Evolutionary conservation across 2,329 filamentous ascomycete genomes (phyloP), one percentile per base, ranked within the genome.

Genomic region (Canariomyces notabilis): DNA sequence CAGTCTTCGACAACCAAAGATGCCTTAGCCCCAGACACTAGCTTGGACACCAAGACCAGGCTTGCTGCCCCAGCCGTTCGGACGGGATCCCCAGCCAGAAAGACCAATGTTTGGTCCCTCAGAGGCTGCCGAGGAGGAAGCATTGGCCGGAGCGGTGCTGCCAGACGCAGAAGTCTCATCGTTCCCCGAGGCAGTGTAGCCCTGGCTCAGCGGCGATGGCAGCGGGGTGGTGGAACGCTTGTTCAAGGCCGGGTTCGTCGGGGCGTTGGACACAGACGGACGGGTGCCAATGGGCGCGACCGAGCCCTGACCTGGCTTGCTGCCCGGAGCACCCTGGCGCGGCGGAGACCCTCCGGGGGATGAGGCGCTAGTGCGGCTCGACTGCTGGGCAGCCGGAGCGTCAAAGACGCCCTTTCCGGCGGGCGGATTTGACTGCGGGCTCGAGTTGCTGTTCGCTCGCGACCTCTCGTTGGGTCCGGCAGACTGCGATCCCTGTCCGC

Each of bases 201-300:
- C 83, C 53, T 83, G 84, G 64, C 84, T 84, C 42, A 93, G 74
- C 11, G 90, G 89, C n/a, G 89, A 94, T n/a, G 89, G 83, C 22
- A 95, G 76, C 44, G 91, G 90, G 2, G 90, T 95, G 6, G 88
- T 95, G 0, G 90, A 88, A 49, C 88, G 87, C 65, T 93, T 93
- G 67, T 77, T 85, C 56, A 87, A 65, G 8, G 76, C 73, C 26
- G 78, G 75, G 59, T 82, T 83, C 23, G 73, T 63, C 19, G 72
- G 71, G 50, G 78, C 75, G 33, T 70, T 64, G 7, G 67, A 67
- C 21, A 62, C 65, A 32, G 79, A 76, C 3, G 91, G 91, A 36
- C 93, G 85, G 48, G 91, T 96, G 54, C 93, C 93, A 58, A 97
- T 97, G 15, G 93, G 91, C 18, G 89, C 91, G 43, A 97, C 89